phyloP scores from a whole-genome alignment of 352 stramenopile genomes.

The Pythium phragmitis region DNA sequence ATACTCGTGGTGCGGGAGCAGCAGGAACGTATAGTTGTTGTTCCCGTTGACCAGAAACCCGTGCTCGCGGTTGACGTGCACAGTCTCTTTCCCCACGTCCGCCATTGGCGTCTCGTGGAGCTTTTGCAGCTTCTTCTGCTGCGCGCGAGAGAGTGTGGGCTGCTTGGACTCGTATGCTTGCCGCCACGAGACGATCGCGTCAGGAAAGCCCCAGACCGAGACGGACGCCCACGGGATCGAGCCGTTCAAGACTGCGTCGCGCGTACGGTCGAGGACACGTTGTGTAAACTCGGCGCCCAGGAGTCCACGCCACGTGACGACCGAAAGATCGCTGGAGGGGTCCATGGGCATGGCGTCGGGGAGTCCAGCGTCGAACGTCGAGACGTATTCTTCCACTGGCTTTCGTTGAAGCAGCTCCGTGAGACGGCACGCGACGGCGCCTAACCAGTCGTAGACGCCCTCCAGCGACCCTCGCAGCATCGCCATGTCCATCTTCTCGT shows the following conservation, averaged over 20 bases:
- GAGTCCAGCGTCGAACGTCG: constrained; percentile 48
- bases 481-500: constrained; percentile 18
- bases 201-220: constrained; percentile 77
- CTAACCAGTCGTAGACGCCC: constrained; percentile 76
- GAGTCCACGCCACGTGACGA: constrained; percentile 77
- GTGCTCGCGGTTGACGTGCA: constrained; percentile 45
- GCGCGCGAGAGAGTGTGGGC: constrained; percentile 19
- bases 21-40: constrained; percentile 76
- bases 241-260: constrained; percentile 42
- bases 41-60: constrained; percentile 70
- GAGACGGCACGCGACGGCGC: constrained; percentile 62
- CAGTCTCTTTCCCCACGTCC: background rate
- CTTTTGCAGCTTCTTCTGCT: constrained; percentile 18
- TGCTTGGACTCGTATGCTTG: constrained; percentile 36
- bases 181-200: constrained; percentile 68
- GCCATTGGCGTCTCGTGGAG: constrained; percentile 7
- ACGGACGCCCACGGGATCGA: constrained; percentile 68
- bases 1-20: constrained; percentile 73
- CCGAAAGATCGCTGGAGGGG: constrained; percentile 36
- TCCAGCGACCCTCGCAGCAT: constrained; percentile 34
- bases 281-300: constrained; percentile 55
- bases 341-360: constrained; percentile 43
- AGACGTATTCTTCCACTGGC: constrained; percentile 74
- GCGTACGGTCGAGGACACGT: constrained; percentile 50
- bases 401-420: constrained; percentile 48